Evolutionary conservation across 1,284 basidiomycete genomes (phyloP).

Genomic region (Wolfiporia cocos): DNA sequence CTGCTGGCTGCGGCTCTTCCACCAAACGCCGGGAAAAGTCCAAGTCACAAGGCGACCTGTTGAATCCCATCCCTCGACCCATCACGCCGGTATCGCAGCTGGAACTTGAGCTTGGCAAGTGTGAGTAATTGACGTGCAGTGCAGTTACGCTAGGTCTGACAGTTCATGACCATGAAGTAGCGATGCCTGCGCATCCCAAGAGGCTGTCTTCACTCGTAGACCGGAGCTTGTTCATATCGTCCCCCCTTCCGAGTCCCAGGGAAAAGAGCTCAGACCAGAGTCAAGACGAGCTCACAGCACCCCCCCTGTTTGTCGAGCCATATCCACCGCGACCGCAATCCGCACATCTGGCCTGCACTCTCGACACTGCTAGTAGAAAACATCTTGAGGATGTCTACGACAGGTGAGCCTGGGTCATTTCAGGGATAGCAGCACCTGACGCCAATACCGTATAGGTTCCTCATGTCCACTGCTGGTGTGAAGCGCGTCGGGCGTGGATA

Average conservation of each 20-base stretch:
- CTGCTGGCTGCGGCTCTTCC: slow-evolving; percentile 19
- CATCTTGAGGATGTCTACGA: slow-evolving; percentile 69
- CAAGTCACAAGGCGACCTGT: slow-evolving; percentile 58
- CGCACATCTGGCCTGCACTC: slow-evolving; percentile 29
- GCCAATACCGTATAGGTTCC: slow-evolving; percentile 30
- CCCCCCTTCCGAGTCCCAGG: too few species aligned
- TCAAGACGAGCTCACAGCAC: slow-evolving; percentile 48
- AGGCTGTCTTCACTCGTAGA: slow-evolving; percentile 60
- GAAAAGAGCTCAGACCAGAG: too few species aligned
- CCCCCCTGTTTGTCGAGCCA: slow-evolving; percentile 55
- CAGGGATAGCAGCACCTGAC: neutral
- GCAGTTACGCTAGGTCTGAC: too few species aligned
- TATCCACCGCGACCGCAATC: slow-evolving; percentile 39
- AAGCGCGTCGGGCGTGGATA: slow-evolving; percentile 72
- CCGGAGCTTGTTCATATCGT: slow-evolving; percentile 55
- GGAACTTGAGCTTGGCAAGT: slow-evolving; percentile 54
- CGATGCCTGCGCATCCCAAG: slow-evolving; percentile 37
- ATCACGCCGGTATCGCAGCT: slow-evolving; percentile 59
- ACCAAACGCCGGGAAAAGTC: slow-evolving; percentile 61
- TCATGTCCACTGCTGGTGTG: slow-evolving; percentile 72
- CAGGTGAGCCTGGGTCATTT: slow-evolving; percentile 25
- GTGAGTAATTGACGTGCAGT: slow-evolving; percentile 31
- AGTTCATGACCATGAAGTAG: slow-evolving; percentile 13
- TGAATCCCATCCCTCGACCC: slow-evolving; percentile 50
- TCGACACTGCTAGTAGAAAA: slow-evolving; percentile 47